phyloP scores from a whole-genome alignment of 345 rosid species.

The Clausena lansium region DNA sequence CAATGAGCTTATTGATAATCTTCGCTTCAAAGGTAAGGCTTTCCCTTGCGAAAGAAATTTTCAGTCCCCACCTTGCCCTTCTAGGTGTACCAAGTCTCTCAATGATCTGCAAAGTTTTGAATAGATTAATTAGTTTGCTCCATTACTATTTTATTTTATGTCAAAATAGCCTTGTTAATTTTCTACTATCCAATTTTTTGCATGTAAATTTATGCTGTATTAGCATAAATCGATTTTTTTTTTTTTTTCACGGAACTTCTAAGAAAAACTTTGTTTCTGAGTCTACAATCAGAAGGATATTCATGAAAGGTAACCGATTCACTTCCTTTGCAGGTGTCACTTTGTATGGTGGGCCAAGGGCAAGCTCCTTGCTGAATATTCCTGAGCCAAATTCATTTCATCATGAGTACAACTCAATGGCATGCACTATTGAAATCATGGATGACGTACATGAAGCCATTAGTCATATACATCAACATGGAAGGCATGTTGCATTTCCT shows the following conservation, averaged over 20 bases:
- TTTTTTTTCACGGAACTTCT: not conserved
- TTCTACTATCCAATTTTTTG: not conserved
- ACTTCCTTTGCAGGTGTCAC: conserved; percentile 55
- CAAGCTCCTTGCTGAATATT: conserved; percentile 50
- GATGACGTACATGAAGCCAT: conserved; percentile 81
- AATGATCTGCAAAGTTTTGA: not conserved
- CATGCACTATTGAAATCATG: conserved; percentile 89
- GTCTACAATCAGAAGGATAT: not conserved
- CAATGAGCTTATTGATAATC: conserved; percentile 50
- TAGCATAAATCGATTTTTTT: not conserved
- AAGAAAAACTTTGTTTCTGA: not conserved
- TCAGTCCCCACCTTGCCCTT: not conserved
- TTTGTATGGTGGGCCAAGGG: conserved; percentile 83
- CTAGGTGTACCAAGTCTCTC: not conserved
- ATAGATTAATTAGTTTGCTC: not conserved
- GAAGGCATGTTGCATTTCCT: conserved; percentile 52
- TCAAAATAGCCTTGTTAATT: not conserved
- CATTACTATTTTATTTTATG: not conserved
- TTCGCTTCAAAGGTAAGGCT: conserved; percentile 61
- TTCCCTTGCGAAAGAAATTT: not conserved
- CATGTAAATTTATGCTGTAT: not conserved
- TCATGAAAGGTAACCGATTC: not conserved
- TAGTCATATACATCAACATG: conserved; percentile 84
- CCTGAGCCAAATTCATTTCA: conserved; percentile 64
- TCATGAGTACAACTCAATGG: conserved; percentile 80